These are phyloP conservation scores for Backusella westeae DNA, from an alignment of 192 early-diverging fungal genomes.

Conservation along the genomic window DNA sequence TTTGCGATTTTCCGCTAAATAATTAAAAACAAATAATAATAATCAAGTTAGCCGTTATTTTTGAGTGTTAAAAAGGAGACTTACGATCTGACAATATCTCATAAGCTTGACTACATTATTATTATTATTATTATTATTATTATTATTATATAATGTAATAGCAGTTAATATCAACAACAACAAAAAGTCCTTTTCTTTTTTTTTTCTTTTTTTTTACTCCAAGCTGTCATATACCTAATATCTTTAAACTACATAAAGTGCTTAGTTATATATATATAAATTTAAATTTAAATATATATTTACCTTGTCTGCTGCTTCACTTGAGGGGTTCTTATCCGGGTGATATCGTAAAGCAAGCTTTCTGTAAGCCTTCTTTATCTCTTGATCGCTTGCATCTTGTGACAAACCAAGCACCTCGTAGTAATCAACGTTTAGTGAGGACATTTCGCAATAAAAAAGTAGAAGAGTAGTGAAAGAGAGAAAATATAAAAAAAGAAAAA, in stretches of 20 bases:
- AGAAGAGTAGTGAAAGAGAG: not conserved
- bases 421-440: not conserved
- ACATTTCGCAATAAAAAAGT: not conserved
- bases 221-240: not conserved
- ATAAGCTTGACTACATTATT: conserved; percentile 9
- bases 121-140: not conserved
- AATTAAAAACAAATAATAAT: not conserved
- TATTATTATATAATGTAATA: not conserved
- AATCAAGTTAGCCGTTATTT: not conserved
- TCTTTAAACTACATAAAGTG: conserved; percentile 2
- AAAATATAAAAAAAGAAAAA: conserved; percentile 5
- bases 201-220: not conserved
- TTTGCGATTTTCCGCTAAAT: conserved; percentile 6
- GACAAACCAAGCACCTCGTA: conserved; percentile 90
- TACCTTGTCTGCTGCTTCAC: conserved; percentile 32
- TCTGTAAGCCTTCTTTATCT: conserved; percentile 69
- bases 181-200: not conserved
- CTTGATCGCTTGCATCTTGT: conserved; percentile 67
- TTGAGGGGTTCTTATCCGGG: conserved; percentile 62
- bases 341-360: conserved; percentile 59
- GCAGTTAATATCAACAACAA: not conserved
- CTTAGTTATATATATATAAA: not conserved
- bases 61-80: not conserved
- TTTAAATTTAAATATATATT: too few relatives aligned
- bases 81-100: conserved; percentile 16